These are phyloP conservation scores for Neospora caninum DNA, from an alignment of 169 alveolate genomes.

Conservation along the genomic window DNA sequence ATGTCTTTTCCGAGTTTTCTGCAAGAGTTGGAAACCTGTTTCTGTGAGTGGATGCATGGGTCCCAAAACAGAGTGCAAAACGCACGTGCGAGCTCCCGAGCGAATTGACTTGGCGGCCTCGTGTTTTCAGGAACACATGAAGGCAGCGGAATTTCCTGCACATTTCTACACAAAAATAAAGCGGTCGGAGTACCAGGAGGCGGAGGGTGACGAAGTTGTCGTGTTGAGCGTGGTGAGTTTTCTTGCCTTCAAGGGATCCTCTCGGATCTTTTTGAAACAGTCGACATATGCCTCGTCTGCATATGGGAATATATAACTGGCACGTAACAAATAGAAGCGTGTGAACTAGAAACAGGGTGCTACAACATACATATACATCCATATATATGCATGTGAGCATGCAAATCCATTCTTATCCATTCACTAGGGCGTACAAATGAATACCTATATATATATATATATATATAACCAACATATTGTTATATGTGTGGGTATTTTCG, in stretches of 20 bases:
- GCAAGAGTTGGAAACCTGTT: no score
- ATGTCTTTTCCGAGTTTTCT: no score
- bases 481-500: background rate
- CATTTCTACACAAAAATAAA: background rate
- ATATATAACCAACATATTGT: background rate
- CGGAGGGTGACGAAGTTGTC: constrained; percentile 40
- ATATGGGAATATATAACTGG: background rate
- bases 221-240: constrained; percentile 43
- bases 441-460: background rate
- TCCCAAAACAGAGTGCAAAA: no score
- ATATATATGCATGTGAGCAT: background rate
- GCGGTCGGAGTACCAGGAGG: background rate
- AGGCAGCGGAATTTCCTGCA: background rate
- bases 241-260: background rate
- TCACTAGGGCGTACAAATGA: no score
- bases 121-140: background rate
- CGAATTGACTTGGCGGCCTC: no score
- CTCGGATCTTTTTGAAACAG: background rate
- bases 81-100: no score
- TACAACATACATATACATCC: background rate
- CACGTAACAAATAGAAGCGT: no score
- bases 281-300: background rate
- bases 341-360: no score
- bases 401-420: no score
- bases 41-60: no score